Conservation (phyloP, 176 grass and related monocot species). For the Carex parvula region DNA sequence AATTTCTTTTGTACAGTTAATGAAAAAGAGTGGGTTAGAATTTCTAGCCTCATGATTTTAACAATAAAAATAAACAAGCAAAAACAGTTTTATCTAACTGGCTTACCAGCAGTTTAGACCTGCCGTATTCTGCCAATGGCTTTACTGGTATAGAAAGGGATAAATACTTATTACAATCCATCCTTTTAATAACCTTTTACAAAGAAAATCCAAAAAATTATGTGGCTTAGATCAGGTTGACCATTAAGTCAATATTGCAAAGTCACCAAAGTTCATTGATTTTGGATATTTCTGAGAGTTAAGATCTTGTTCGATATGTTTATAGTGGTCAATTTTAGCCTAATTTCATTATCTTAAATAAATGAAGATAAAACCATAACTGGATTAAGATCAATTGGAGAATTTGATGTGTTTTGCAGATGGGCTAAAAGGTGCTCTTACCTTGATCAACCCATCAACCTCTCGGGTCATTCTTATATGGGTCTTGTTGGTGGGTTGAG, state of each 20-base stretch:
- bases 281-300: not conserved
- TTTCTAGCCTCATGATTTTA: not conserved
- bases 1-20: not conserved
- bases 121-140: not conserved
- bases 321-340: not conserved
- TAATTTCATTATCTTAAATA: not conserved
- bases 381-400: not conserved
- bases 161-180: not conserved
- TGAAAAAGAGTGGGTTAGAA: not conserved
- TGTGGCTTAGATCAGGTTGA: not conserved
- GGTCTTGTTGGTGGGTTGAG: not conserved
- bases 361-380: not conserved
- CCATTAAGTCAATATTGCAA: not conserved
- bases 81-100: constrained; percentile 6
- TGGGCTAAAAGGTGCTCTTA: not conserved
- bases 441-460: not conserved
- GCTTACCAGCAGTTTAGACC: not conserved
- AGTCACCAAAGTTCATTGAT: not conserved
- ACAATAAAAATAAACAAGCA: not conserved
- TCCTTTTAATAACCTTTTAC: not conserved
- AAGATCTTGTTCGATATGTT: not conserved
- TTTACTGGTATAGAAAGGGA: not conserved
- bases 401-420: not conserved
- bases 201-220: not conserved
- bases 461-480: not conserved